Conservation (phyloP, 2,329 filamentous ascomycete species). For the Curvularia eragrostidis region DNA sequence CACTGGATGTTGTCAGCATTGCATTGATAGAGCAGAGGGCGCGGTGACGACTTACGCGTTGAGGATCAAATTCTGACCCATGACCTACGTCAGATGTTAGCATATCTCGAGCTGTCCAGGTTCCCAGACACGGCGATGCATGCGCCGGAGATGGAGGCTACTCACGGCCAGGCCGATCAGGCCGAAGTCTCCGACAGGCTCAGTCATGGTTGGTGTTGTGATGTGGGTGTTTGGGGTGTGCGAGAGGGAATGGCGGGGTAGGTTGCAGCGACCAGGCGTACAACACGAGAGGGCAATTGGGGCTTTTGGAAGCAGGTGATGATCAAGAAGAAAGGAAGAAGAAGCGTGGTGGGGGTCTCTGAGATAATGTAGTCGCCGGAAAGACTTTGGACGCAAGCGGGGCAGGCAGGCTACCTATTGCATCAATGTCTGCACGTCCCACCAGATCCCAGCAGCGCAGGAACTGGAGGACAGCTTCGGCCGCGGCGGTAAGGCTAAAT, state of each 20-base stretch:
- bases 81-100: constrained; percentile 44
- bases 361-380: constrained; percentile 47
- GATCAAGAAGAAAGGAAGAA: constrained; percentile 29
- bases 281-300: constrained; percentile 38
- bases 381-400: constrained; percentile 44
- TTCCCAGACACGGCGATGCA: neutral
- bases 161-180: constrained; percentile 60
- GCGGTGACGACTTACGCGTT: constrained; percentile 53
- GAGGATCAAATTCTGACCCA: constrained; percentile 63
- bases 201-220: constrained; percentile 44
- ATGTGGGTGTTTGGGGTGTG: constrained; percentile 10
- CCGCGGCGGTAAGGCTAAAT: constrained; percentile 39
- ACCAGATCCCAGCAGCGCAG: constrained; percentile 16
- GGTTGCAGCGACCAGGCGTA: constrained; percentile 40
- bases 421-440: constrained; percentile 37
- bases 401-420: constrained; percentile 39
- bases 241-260: constrained; percentile 34
- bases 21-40: constrained; percentile 14
- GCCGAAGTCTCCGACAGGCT: constrained; percentile 58
- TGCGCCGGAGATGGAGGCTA: constrained; percentile 12
- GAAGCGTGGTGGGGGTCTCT: constrained; percentile 33
- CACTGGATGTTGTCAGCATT: constrained; percentile 45
- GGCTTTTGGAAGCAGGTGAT: constrained; percentile 28
- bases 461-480: constrained; percentile 25
- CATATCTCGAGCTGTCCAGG: constrained; percentile 2